phyloP scores from a whole-genome alignment of 805 yeast species.

The Kodamaea lidongshanica region DNA sequence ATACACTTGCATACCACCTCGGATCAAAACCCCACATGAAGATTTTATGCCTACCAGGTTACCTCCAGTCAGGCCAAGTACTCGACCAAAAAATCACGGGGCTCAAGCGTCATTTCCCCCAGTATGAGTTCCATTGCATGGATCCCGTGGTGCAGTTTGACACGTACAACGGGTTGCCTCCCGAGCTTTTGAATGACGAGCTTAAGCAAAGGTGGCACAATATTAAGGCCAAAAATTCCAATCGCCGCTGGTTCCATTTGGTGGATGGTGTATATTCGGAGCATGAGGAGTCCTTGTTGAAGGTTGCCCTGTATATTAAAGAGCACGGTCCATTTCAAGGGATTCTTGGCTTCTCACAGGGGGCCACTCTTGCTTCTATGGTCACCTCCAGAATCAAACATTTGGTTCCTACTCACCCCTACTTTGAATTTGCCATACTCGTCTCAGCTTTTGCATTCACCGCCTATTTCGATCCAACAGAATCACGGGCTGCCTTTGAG shows the following conservation, averaged over 20 bases:
- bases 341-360: conserved; percentile 38
- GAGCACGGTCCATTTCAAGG: conserved; percentile 39
- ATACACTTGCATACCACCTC: too few species aligned
- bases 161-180: conserved; percentile 23
- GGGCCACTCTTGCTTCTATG: conserved; percentile 34
- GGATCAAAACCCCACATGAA: too few species aligned
- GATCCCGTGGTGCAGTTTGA: conserved; percentile 27
- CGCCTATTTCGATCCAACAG: conserved; percentile 13
- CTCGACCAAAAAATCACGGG: conserved; percentile 31
- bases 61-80: conserved; percentile 28
- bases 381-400: conserved; percentile 19
- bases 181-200: conserved; percentile 23
- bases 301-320: conserved; percentile 22
- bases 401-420: conserved; percentile 19
- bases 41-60: conserved; percentile 33
- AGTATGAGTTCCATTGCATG: conserved; percentile 25
- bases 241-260: conserved; percentile 36
- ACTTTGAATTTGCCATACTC: conserved; percentile 23
- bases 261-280: conserved; percentile 20
- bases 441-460: conserved; percentile 35
- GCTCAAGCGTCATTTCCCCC: conserved; percentile 25
- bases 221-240: conserved; percentile 21
- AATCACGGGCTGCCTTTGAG: too few species aligned
- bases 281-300: conserved; percentile 21
- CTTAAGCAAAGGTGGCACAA: conserved; percentile 24